Evolutionary conservation across 1,139 yeast species (phyloP).

Genomic region (Yamadazyma triangularis): DNA sequence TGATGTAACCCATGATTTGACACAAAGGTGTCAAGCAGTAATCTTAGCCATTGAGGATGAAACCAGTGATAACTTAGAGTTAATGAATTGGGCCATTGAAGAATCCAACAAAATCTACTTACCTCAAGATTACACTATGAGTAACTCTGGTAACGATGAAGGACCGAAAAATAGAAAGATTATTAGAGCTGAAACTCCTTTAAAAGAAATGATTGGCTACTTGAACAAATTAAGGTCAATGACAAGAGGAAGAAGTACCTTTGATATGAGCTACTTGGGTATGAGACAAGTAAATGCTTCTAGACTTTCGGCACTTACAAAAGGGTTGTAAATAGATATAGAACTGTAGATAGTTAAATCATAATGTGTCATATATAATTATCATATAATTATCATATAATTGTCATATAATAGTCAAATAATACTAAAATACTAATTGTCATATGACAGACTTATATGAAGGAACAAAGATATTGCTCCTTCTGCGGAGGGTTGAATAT

Average conservation of each 20-base stretch:
- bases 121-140: constrained; percentile 55
- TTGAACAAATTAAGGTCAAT: constrained; percentile 70
- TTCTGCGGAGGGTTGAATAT: no score
- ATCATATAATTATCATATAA: no score
- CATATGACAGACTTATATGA: no score
- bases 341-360: no score
- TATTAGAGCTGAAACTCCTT: constrained; percentile 74
- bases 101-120: constrained; percentile 50
- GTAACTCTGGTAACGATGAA: constrained; percentile 9
- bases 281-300: constrained; percentile 59
- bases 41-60: constrained; percentile 64
- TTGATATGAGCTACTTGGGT: constrained; percentile 71
- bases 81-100: constrained; percentile 40
- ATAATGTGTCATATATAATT: no score
- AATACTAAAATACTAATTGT: no score
- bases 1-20: constrained; percentile 70
- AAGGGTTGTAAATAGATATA: no score
- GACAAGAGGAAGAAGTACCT: constrained; percentile 87
- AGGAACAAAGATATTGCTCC: no score
- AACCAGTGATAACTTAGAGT: constrained; percentile 34
- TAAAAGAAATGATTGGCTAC: constrained; percentile 89
- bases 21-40: constrained; percentile 66
- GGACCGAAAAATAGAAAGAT: constrained; percentile 45
- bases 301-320: no score
- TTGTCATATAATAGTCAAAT: no score